Evolutionary conservation across 192 early-diverging fungal genomes (phyloP).

Genomic region (Paraglomus brasilianum): DNA sequence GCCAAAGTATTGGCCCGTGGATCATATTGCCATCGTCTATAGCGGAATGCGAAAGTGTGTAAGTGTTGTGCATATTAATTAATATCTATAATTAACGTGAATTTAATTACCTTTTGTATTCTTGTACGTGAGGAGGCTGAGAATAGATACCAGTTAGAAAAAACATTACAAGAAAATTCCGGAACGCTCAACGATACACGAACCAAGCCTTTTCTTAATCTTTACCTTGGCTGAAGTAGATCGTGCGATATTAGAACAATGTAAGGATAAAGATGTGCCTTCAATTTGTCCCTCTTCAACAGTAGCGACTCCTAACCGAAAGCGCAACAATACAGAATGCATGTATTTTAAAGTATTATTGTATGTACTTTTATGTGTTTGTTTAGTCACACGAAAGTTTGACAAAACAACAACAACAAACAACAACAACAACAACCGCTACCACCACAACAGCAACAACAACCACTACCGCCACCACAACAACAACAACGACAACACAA

Average conservation of each 20-base stretch:
- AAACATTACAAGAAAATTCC: neutral
- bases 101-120: slow-evolving; percentile 4
- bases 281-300: slow-evolving; percentile 17
- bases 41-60: neutral
- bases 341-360: neutral
- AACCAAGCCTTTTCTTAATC: neutral
- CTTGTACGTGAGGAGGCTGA: slow-evolving; percentile 16
- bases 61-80: neutral
- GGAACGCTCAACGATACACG: neutral
- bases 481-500: too few species aligned
- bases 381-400: neutral
- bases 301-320: slow-evolving; percentile 12
- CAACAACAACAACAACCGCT: too few species aligned
- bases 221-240: neutral
- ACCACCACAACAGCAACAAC: too few species aligned
- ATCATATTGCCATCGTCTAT: slow-evolving; percentile 11
- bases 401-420: too few species aligned
- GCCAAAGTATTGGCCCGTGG: neutral
- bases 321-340: neutral
- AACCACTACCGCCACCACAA: too few species aligned
- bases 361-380: neutral
- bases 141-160: neutral
- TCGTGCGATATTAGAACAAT: neutral
- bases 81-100: neutral
- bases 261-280: slow-evolving; percentile 3